A percentile compares a stretch with the other conserved stretches of the same genome.
phyloP scores from a whole-genome alignment of 176 grass and related monocot species.

The Aegilops speltoides region DNA sequence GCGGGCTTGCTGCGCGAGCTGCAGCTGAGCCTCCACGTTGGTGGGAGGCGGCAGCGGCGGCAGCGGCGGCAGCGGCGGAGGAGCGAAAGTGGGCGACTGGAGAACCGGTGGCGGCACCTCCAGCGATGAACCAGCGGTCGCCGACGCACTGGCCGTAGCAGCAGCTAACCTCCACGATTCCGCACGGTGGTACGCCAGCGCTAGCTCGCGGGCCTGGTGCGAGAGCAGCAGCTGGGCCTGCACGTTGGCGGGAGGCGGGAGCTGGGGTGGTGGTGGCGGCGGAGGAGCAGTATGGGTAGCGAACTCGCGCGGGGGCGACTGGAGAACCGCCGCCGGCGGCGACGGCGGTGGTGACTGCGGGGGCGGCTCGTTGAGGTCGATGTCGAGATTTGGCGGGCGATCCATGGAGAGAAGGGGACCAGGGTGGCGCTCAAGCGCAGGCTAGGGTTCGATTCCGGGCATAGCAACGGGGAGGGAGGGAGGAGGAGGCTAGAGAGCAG shows the following conservation, averaged over 20 bases:
- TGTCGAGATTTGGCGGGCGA: slow-evolving; percentile 53
- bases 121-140: background rate
- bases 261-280: background rate
- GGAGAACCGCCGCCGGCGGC: background rate
- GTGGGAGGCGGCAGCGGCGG: background rate
- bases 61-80: background rate
- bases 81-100: background rate
- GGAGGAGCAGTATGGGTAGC: background rate
- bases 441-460: background rate
- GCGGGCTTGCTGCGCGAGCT: slow-evolving; percentile 42
- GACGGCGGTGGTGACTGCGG: slow-evolving; percentile 7
- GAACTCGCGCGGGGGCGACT: background rate
- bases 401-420: slow-evolving; percentile 35
- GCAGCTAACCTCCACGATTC: background rate
- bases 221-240: slow-evolving; percentile 14
- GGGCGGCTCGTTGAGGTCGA: slow-evolving; percentile 92
- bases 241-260: background rate
- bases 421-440: background rate
- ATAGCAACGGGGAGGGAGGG: slow-evolving; percentile 24
- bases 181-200: slow-evolving; percentile 26
- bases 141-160: background rate
- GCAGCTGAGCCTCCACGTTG: background rate
- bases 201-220: slow-evolving; percentile 50
- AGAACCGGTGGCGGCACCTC: background rate
- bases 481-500: background rate